Evolutionary conservation across 495 filamentous ascomycete genomes (phyloP).

Genomic region (Penicillium coffeae): DNA sequence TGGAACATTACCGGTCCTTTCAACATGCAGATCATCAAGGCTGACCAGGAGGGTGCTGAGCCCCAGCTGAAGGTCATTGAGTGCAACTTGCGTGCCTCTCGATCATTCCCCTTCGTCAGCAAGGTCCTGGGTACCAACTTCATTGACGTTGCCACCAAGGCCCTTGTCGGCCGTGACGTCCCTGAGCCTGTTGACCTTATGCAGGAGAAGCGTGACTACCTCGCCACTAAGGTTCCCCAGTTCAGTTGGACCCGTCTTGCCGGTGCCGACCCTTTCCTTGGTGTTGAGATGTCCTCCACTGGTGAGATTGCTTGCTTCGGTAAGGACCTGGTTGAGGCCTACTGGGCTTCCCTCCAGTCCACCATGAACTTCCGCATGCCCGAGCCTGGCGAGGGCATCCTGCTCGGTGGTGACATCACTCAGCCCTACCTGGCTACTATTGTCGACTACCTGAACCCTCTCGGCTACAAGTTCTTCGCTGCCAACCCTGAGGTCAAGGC

Average conservation of each 20-base stretch:
- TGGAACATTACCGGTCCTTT: conserved; percentile 97
- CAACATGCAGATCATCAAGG: conserved; percentile 99
- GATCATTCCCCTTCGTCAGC: conserved; percentile 95
- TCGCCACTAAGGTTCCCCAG: conserved; percentile 96
- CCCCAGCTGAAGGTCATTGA: conserved; percentile 91
- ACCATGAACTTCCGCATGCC: conserved; percentile 99
- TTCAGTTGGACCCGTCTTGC: conserved; percentile 99
- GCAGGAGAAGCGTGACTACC: conserved; percentile 80
- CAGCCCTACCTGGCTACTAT: conserved; percentile 66
- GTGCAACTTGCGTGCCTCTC: conserved; percentile 96
- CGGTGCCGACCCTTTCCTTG: conserved; percentile 94
- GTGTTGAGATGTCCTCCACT: conserved; percentile 95
- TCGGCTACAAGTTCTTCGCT: conserved; percentile 91
- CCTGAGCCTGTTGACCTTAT: conserved; percentile 87
- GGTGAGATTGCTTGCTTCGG: conserved; percentile 99
- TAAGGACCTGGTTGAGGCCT: conserved; percentile 90
- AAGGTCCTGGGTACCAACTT: conserved; percentile 98
- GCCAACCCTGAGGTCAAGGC: conserved; percentile 75
- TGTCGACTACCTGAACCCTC: conserved; percentile 77
- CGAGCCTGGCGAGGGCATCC: conserved; percentile 85
- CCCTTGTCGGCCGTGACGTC: conserved; percentile 80
- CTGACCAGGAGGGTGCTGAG: conserved; percentile 63
- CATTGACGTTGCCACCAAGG: conserved; percentile 93
- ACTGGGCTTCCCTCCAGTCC: conserved; percentile 93
- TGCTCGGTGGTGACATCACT: conserved; percentile 80